Evolutionary conservation across 306 rosid genomes (phyloP).

Genomic region (Citrullus colocynthis): DNA sequence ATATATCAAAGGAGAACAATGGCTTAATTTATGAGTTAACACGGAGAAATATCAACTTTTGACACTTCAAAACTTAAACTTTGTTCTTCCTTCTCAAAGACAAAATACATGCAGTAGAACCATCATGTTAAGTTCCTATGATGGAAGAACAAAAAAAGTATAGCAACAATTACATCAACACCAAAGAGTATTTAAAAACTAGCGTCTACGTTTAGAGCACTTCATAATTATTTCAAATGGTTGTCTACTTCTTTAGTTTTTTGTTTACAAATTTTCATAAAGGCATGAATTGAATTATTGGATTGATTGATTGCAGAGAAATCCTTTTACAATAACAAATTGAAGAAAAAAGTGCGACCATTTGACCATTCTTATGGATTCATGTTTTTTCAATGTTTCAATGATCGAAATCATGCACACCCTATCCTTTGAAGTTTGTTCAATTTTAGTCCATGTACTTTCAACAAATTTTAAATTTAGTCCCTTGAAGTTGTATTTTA

Average conservation of each 20-base stretch:
- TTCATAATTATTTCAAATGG: neutral
- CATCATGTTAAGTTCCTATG: too few species aligned
- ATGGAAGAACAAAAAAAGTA: too few species aligned
- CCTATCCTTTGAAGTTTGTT: too few species aligned
- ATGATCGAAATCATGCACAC: neutral
- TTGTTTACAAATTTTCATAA: neutral
- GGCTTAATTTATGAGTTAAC: slow-evolving; percentile 38
- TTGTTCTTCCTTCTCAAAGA: neutral
- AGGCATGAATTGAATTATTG: neutral
- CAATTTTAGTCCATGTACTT: too few species aligned
- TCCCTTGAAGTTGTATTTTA: too few species aligned
- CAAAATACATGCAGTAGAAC: too few species aligned
- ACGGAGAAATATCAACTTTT: neutral
- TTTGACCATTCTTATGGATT: neutral
- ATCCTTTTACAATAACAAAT: neutral
- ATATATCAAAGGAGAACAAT: slow-evolving; percentile 56
- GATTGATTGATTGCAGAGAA: neutral
- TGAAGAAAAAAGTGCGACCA: neutral
- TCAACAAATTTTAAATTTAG: too few species aligned
- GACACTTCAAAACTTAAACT: neutral
- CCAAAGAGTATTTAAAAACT: neutral
- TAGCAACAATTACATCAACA: neutral
- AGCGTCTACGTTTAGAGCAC: neutral
- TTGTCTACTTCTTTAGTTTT: neutral
- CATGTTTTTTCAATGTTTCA: neutral